These are phyloP conservation scores for Cytospora piceae DNA, from an alignment of 2,329 filamentous ascomycete genomes.

Conservation along the genomic window DNA sequence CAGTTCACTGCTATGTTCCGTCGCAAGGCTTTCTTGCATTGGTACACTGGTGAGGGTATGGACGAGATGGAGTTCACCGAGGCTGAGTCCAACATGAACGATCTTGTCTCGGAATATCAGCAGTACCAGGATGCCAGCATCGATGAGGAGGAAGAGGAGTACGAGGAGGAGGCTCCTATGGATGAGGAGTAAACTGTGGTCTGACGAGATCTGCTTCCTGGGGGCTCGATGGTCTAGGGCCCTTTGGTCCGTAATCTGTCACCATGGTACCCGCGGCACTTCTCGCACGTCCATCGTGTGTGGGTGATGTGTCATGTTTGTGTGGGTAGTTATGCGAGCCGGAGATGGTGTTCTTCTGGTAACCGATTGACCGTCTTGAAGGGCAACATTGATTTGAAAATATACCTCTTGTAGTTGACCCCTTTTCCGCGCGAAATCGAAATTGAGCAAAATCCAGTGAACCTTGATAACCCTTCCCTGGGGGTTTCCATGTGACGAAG, in stretches of 20 bases:
- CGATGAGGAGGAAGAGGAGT: slow-evolving; percentile 96
- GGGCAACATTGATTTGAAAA: slow-evolving; percentile 29
- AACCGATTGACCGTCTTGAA: slow-evolving; percentile 23
- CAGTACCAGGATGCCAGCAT: slow-evolving; percentile 99
- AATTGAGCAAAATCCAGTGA: not conserved
- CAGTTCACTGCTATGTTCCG: slow-evolving; percentile 99
- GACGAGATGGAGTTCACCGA: slow-evolving; percentile 99
- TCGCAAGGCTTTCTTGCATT: slow-evolving; percentile 99
- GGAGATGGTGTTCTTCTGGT: slow-evolving; percentile 22
- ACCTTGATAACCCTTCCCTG: not conserved
- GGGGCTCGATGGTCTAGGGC: slow-evolving; percentile 24
- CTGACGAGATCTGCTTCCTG: slow-evolving; percentile 22
- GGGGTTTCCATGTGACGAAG: not conserved
- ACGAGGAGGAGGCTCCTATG: slow-evolving; percentile 79
- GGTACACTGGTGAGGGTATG: slow-evolving; percentile 99
- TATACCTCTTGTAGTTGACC: slow-evolving; percentile 31
- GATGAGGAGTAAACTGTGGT: slow-evolving; percentile 61
- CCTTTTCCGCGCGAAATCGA: slow-evolving; percentile 4
- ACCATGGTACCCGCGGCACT: slow-evolving; percentile 27
- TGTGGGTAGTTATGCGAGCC: slow-evolving; percentile 27
- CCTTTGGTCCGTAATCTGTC: slow-evolving; percentile 22
- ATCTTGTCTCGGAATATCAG: slow-evolving; percentile 99
- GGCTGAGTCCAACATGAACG: slow-evolving; percentile 99
- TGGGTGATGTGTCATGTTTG: slow-evolving; percentile 23
- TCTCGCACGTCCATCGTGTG: slow-evolving; percentile 16